Evolutionary conservation across 139 green algal species (phyloP), one percentile per base, ranked within the genome.

Genomic region (Picochlorum sp.): DNA sequence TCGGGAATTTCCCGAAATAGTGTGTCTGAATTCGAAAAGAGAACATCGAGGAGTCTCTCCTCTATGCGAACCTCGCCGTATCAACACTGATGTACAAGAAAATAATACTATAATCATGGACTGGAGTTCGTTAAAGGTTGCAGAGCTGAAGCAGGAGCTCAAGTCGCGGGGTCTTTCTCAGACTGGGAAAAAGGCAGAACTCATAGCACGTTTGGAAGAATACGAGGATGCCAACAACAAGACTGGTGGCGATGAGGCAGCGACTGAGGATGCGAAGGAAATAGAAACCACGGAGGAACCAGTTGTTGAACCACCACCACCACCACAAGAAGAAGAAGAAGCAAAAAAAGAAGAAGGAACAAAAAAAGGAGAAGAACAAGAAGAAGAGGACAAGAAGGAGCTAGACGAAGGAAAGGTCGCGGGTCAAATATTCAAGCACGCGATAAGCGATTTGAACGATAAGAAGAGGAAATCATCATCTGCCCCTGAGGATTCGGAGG

Each of bases 131-230:
- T 46, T 78, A 3, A 70, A 57, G 28, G 63, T 78, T 5, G 69
- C 61, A 2, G 69, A 85, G 5, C 62, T 85, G 7, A 85, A 84
- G 38, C 72, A 80, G n/a, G 78, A 85, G 50, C 59, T 76, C 23
- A 84, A 74, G 49, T 76, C 75, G 45, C 67, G 78, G 7, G 72
- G 56, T 0, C 65, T 74, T 23, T 21, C 65, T 4, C 57, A 76
- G 9, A 18, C 54, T 18, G 78, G 78, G 45, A 74, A 77, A 49
- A 85, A 85, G 30, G 65, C 68, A 24, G 78, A 80, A 58, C 61
- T 85, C 6, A 54, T 56, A 23, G 72, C 61, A 13, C 62, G 76
- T n/a, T 60, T 85, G n/a, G 24, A 69, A 23, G 65, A 65, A 21
- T 56, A 50, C 26, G 21, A 77, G 8, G 52, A 65, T 15, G 62